Base-by-base conservation (phyloP, 2,329 filamentous ascomycete species). In the Coniella vitis region DNA sequence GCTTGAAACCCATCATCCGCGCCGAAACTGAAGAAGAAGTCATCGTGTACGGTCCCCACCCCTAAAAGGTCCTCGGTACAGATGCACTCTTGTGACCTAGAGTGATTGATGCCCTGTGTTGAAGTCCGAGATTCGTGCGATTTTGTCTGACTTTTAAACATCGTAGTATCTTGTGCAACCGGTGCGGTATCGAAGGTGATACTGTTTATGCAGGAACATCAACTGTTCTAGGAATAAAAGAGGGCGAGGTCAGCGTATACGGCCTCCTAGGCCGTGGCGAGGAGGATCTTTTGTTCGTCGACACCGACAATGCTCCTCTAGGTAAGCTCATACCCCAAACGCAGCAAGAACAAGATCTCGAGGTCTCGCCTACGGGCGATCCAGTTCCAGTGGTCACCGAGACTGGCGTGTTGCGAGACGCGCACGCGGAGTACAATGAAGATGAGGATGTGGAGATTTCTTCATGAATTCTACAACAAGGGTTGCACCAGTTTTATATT, bases 131-230 rank as follows among this genome's bases (percentile, higher is more conserved):
- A 16, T 13, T 10, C n/a, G 2, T 29, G 22, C 21, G 13, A 10
- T 16, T 29, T 14, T 19, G 25, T 29, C 25, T 40, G 38, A 40
- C 38, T 17, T 3, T 31, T 25, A 25, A 7, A 29, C 21, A 2
- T 40, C 17, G 7, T 10, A 40, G 38, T 21, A 72, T 90, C 0
- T 75, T 90, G 54, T 81, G 79, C 38, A 91, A 93, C 60, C 74
- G 87, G 3, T 77, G 75, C 25, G 87, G 87, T 0, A 71, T 68
- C 1, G 87, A 91, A 56, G 77, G 72, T 4, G 74, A 81, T 0
- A 81, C 74, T 0, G 74, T 79, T 0, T 93, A 88, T 63, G 83
- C 86, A 0, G 87, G 87, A 0, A 89, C 84, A 0, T 89, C 83
- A 52, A 76, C 82, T 0, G 83, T 90, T 0, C 64, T 90, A 25